These are phyloP conservation scores for Ploettnerulaceae sp. DNA, from an alignment of 2,329 filamentous ascomycete genomes.

Conservation along the genomic window DNA sequence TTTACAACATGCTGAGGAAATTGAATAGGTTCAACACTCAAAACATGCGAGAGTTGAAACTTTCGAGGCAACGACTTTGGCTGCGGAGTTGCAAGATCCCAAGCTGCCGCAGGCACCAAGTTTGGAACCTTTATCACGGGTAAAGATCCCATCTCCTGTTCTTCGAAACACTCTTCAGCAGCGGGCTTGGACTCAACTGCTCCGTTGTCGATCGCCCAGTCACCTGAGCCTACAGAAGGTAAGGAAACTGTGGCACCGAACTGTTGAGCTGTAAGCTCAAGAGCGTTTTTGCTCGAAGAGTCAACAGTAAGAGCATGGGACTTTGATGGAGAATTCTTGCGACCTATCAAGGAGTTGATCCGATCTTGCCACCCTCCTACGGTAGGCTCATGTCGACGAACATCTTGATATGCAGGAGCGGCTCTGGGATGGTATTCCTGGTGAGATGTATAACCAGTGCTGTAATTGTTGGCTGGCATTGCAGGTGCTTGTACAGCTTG, in stretches of 20 bases:
- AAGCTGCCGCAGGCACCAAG: slow-evolving; percentile 56
- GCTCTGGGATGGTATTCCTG: slow-evolving; percentile 37
- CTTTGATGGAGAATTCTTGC: slow-evolving; percentile 53
- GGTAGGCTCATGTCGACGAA: slow-evolving; percentile 30
- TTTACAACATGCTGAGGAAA: slow-evolving; percentile 38
- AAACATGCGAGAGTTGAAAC: slow-evolving; percentile 44
- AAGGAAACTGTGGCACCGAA: slow-evolving; percentile 64
- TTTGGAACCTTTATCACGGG: slow-evolving; percentile 65
- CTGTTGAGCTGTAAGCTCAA: slow-evolving; percentile 50
- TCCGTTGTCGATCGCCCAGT: slow-evolving; percentile 38
- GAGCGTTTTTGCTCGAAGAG: slow-evolving; percentile 61
- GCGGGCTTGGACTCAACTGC: slow-evolving; percentile 59
- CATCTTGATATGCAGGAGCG: slow-evolving; percentile 37
- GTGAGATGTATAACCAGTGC: slow-evolving; percentile 16
- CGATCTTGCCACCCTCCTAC: slow-evolving; percentile 67
- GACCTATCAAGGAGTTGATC: slow-evolving; percentile 72
- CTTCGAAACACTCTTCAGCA: slow-evolving; percentile 75
- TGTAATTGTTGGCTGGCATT: slow-evolving; percentile 18
- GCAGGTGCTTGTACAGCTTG: slow-evolving; percentile 36
- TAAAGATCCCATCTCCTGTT: slow-evolving; percentile 75
- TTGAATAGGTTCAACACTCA: slow-evolving; percentile 41
- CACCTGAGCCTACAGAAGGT: slow-evolving; percentile 37
- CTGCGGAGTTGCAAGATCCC: slow-evolving; percentile 53
- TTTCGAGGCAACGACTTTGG: slow-evolving; percentile 50
- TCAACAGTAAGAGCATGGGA: slow-evolving; percentile 59